Conservation (phyloP, 1,284 basidiomycete genomes). For the Athelia sp. region DNA sequence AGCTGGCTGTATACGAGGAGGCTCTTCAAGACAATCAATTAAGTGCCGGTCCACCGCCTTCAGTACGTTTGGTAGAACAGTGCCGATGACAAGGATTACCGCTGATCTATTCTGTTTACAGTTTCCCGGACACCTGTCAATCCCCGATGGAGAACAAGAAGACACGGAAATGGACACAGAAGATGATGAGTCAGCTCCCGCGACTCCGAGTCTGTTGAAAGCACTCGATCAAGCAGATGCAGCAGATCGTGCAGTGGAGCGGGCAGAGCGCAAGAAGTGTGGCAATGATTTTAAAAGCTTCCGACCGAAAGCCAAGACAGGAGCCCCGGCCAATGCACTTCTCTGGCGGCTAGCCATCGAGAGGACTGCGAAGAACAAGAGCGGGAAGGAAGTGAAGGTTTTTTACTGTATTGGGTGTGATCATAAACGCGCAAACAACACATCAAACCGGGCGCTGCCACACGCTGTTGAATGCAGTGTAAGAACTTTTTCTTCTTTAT, state of each 20-base stretch:
- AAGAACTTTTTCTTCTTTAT: neutral
- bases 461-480: neutral
- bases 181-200: neutral
- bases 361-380: neutral
- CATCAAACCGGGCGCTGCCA: neutral
- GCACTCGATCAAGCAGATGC: neutral
- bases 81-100: neutral
- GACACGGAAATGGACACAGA: neutral
- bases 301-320: neutral
- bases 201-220: neutral
- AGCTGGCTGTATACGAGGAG: neutral
- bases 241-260: neutral
- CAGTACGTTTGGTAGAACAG: neutral
- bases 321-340: neutral
- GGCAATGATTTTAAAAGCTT: neutral
- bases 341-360: neutral
- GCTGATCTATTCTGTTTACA: neutral
- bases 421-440: neutral
- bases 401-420: neutral
- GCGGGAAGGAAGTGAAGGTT: neutral
- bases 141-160: neutral
- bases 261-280: too few relatives aligned
- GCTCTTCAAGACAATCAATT: neutral
- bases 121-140: neutral
- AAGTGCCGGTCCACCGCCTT: neutral